Evolutionary conservation across 106 monocot species (phyloP), one percentile per base, ranked within the genome.

Genomic region (Acorus calamus): DNA sequence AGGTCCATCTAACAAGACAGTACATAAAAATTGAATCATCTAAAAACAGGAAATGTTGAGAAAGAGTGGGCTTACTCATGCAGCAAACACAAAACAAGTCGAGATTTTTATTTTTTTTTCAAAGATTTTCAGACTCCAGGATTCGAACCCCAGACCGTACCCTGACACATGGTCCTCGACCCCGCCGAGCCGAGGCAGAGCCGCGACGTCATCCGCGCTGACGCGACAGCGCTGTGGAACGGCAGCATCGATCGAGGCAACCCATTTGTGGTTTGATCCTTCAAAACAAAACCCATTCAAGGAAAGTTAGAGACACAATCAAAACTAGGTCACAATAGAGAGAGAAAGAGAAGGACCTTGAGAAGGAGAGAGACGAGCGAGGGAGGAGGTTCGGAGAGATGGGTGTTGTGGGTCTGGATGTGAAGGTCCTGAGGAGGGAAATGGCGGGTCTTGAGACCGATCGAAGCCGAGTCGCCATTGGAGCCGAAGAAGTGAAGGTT

Each of bases 191-290:
- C 88, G 47, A 77, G 60, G 61, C 86, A 89, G 10, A 94, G 77
- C 52, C 86, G 71, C 59, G 94, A 87, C 44, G 84, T 94, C 68
- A 94, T 71, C 58, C 81, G 76, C 3, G 94, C 94, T 14, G 79
- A 74, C n/a, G 94, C 74, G 68, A 94, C 89, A 61, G 84, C 94
- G 62, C 86, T 87, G 79, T 94, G 94, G 46, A 90, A 64, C 57
- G 94, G 94, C 49, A 87, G 65, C 60, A 94, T 70, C 4, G 94
- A 82, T 78, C 77, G 64, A 90, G 60, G 14, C 67, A 61, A 9
- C 69, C 65, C 57, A 75, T 42, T 28, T 42, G 73, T 44, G 79
- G 55, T 47, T 72, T 50, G 46, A 75, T 67, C 73, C 93, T 94
- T 44, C 7, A 44, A 52, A 28, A 50, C 45, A 28, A 57, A 59